Evolutionary conservation across 345 rosid species (phyloP).

Genomic region (Syzygium oleosum): DNA sequence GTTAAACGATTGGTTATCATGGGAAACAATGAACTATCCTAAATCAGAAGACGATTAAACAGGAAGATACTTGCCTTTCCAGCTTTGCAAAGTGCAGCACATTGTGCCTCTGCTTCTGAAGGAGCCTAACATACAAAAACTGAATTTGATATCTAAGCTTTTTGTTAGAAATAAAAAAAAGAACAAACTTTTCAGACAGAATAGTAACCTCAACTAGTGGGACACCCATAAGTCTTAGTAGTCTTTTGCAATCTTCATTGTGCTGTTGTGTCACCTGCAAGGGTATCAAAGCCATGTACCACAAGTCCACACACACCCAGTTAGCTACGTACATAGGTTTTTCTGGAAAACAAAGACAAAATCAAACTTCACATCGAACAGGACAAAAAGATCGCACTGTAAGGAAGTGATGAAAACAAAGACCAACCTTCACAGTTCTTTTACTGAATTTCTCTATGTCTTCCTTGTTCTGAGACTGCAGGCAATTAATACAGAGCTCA

Average conservation of each 20-base stretch:
- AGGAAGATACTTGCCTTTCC: conserved; percentile 51
- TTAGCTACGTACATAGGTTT: background rate
- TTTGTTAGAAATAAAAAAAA: background rate
- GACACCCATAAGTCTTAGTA: conserved; percentile 84
- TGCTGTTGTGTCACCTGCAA: conserved; percentile 80
- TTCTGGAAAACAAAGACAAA: background rate
- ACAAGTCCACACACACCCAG: background rate
- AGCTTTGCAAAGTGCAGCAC: conserved; percentile 86
- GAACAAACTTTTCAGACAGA: background rate
- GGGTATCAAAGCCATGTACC: background rate
- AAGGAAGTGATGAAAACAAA: background rate
- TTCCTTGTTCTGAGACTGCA: conserved; percentile 71
- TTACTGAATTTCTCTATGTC: conserved; percentile 94
- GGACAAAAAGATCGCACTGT: background rate
- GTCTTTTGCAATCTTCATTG: conserved; percentile 88
- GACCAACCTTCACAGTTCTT: conserved; percentile 74
- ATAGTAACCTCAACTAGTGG: conserved; percentile 70
- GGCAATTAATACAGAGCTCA: background rate
- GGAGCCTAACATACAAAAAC: conserved; percentile 49
- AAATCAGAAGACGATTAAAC: background rate
- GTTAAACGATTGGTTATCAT: background rate
- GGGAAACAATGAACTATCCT: background rate
- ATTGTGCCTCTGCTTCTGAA: conserved; percentile 95
- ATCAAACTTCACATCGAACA: background rate
- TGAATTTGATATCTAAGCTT: accelerated